A percentile compares a stretch with the other conserved stretches of the same genome.
Evolutionary conservation across 129 eudicot species (phyloP).

Genomic region (Arctium lappa): DNA sequence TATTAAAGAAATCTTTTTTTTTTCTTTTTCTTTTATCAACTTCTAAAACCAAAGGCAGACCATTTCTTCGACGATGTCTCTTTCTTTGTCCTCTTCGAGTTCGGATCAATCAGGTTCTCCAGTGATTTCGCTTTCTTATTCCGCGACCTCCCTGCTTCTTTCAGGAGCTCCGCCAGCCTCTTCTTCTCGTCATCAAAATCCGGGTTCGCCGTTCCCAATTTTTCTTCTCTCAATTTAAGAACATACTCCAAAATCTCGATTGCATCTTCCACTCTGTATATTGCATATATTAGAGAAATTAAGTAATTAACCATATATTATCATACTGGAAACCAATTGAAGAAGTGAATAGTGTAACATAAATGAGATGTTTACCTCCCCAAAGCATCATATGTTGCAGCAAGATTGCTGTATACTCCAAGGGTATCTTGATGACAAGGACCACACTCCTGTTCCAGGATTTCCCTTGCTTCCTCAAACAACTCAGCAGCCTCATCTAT

Average conservation of each 20-base stretch:
- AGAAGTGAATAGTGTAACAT: neutral
- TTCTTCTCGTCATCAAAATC: slow-evolving; percentile 95
- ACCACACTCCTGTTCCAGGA: slow-evolving; percentile 89
- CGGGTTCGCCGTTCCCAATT: slow-evolving; percentile 95
- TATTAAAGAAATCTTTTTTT: neutral
- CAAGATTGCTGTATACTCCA: slow-evolving; percentile 97
- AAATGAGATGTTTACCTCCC: slow-evolving; percentile 63
- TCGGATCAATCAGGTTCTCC: slow-evolving; percentile 95
- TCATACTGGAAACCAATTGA: neutral
- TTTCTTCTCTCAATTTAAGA: slow-evolving; percentile 91
- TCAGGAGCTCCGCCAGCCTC: slow-evolving; percentile 85
- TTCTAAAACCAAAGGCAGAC: slow-evolving; percentile 93
- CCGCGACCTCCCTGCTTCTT: slow-evolving; percentile 90
- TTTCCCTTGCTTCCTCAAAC: slow-evolving; percentile 94
- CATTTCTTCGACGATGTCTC: slow-evolving; percentile 83
- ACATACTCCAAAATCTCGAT: slow-evolving; percentile 94
- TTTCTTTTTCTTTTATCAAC: slow-evolving; percentile 26
- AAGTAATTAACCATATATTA: neutral
- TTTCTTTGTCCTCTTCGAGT: slow-evolving; percentile 77
- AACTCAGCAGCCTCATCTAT: slow-evolving; percentile 97
- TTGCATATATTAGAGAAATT: neutral
- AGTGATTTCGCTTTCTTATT: slow-evolving; percentile 91
- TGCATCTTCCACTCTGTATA: slow-evolving; percentile 89
- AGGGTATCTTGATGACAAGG: slow-evolving; percentile 98
- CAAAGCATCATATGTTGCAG: slow-evolving; percentile 98